Conservation (phyloP, 208 protist species). For the Naegleria fowleri region DNA sequence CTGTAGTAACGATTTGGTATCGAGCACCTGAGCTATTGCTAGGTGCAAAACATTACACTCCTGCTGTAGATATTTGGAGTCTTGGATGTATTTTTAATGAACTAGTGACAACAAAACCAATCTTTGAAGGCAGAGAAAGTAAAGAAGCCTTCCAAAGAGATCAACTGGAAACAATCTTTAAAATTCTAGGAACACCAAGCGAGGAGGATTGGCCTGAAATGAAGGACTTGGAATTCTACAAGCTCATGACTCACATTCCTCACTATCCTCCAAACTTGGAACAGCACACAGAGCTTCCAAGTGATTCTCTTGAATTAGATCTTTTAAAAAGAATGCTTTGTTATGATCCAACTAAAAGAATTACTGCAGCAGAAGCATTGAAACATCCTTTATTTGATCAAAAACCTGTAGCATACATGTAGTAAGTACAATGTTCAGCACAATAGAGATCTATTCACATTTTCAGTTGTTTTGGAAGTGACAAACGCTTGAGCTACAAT, state of each 20-base stretch:
- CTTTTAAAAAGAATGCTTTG: slow-evolving; percentile 44
- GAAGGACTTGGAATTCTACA: not conserved
- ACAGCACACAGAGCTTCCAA: not conserved
- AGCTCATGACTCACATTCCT: not conserved
- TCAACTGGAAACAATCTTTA: slow-evolving; percentile 15
- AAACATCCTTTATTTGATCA: slow-evolving; percentile 56
- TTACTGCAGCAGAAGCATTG: slow-evolving; percentile 60
- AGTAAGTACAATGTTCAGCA: not conserved
- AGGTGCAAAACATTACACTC: slow-evolving; percentile 35
- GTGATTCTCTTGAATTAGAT: not conserved
- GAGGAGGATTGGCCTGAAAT: slow-evolving; percentile 11
- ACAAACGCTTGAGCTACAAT: not conserved
- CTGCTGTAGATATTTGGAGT: slow-evolving; percentile 25
- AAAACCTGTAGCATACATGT: not conserved
- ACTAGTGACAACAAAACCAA: not conserved
- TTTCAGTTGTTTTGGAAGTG: not conserved
- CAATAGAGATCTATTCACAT: not conserved
- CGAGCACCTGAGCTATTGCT: slow-evolving; percentile 31
- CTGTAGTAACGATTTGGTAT: slow-evolving; percentile 40
- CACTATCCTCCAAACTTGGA: not conserved
- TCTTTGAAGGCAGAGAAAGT: slow-evolving; percentile 22
- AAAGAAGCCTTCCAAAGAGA: slow-evolving; percentile 6
- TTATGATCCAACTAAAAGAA: slow-evolving; percentile 62
- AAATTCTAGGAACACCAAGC: slow-evolving; percentile 31
- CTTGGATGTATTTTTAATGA: slow-evolving; percentile 25